Evolutionary conservation across 73 alveolate genomes (phyloP).

Genomic region (Symbiodinium pilosum): DNA sequence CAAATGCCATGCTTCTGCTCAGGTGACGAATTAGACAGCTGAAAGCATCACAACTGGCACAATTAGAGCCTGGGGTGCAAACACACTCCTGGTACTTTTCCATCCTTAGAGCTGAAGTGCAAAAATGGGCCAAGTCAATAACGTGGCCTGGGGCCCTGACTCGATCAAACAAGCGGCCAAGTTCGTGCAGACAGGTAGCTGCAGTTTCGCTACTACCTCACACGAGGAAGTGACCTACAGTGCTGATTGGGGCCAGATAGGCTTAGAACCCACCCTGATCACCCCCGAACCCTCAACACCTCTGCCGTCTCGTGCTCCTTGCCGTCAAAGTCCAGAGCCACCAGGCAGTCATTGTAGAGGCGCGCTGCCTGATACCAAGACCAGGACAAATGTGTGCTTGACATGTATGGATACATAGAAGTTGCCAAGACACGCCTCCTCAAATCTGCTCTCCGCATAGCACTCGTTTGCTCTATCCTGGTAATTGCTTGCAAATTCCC

Average conservation of each 20-base stretch:
- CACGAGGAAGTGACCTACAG: not conserved
- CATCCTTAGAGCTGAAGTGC: constrained; percentile 27
- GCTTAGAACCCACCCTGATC: not conserved
- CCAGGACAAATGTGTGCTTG: too few species aligned
- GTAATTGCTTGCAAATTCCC: too few species aligned
- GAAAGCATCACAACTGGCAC: not conserved
- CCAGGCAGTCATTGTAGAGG: constrained; percentile 84
- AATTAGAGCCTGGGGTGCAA: not conserved
- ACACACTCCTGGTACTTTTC: constrained; percentile 40
- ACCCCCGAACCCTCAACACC: not conserved
- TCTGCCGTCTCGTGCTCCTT: constrained; percentile 53
- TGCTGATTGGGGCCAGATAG: too few species aligned
- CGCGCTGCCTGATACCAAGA: constrained; percentile 46
- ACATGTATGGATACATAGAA: too few species aligned
- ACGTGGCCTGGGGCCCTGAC: not conserved
- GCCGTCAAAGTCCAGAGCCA: constrained; percentile 81
- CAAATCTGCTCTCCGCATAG: constrained; percentile 49
- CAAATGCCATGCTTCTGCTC: too few species aligned
- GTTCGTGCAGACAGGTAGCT: constrained; percentile 81
- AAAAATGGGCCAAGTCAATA: not conserved
- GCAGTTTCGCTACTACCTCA: constrained; percentile 51
- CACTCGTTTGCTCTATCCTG: constrained; percentile 57
- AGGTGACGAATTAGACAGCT: too few species aligned
- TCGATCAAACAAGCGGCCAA: constrained; percentile 83
- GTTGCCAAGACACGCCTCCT: constrained; percentile 47